Evolutionary conservation across 2,329 filamentous ascomycete species (phyloP), one percentile per base, ranked within the genome.

Genomic region (Alternaria arbusti): DNA sequence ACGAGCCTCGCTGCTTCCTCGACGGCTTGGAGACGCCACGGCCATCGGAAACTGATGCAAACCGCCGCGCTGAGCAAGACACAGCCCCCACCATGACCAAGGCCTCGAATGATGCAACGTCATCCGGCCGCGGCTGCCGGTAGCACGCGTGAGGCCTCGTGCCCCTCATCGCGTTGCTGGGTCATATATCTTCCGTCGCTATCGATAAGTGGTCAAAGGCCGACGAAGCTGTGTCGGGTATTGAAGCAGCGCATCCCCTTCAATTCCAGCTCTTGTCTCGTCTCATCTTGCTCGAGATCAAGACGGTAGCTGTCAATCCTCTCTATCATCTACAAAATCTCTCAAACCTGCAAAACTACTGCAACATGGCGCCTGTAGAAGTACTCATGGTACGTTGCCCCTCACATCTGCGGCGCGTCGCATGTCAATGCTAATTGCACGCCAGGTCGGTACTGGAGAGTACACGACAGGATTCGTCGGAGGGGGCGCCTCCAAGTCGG

Each of bases 401-500:
- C 66, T 69, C 65, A 32, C 59, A 63, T 64, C 43, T 55, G 44
- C 50, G 26, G 22, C 32, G 26, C 40, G n/a, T 26, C 17, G 44
- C 23, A 26, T 17, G 28, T 36, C 23, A 46, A 52, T 49, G 60
- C 69, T 71, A 52, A 74, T 54, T 9, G 43, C 30, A 30, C 25
- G 43, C 26, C 54, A 80, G 91, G 88, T 97, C 63, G 94, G 94
- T 69, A 97, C 94, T 11, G 95, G 94, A 75, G 94, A 97, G 86
- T 97, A 97, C 86, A 97, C 95, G 74, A 97, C 95, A 46, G 94
- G 94, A 61, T 97, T 96, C 73, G 94, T 97, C 61, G 93, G 92
- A 61, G 90, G 89, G 64, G 91, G 90, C 63, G 91, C 90, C 55
- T 97, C 93, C 5, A 90, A 88, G 11, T 97, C 93, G 54, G 95